Evolutionary conservation across 192 early-diverging fungal genomes (phyloP).

Genomic region (Coemansia sp.): DNA sequence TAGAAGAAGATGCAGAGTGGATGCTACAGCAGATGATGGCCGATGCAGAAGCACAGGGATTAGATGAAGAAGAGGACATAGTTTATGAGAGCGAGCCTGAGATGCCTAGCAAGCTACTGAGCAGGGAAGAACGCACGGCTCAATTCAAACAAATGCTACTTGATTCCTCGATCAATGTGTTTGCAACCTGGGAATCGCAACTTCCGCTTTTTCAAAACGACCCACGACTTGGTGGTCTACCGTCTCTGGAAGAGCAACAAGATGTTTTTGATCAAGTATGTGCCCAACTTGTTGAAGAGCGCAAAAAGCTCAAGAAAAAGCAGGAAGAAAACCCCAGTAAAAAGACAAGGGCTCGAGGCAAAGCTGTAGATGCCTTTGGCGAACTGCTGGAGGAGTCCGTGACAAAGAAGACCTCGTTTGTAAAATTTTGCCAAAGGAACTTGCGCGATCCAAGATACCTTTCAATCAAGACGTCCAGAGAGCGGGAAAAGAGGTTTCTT

Average conservation of each 20-base stretch:
- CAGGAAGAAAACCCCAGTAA: background rate
- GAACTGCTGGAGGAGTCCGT: constrained; percentile 27
- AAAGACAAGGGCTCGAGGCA: background rate
- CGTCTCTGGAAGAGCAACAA: constrained; percentile 10
- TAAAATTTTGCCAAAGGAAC: constrained; percentile 37
- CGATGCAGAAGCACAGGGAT: background rate
- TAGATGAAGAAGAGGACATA: background rate
- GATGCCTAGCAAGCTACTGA: background rate
- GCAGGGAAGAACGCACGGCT: constrained; percentile 8
- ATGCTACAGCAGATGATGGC: constrained; percentile 43
- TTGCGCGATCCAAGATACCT: constrained; percentile 37
- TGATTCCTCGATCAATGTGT: constrained; percentile 17
- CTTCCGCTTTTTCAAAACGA: constrained; percentile 5
- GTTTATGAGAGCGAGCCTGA: background rate
- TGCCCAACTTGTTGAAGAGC: constrained; percentile 9
- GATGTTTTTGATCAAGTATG: constrained; percentile 33
- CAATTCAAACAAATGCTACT: constrained; percentile 34
- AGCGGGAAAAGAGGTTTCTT: constrained; percentile 40
- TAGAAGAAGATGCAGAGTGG: constrained; percentile 46
- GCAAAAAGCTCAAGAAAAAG: background rate
- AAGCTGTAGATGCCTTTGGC: constrained; percentile 17
- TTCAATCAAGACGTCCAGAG: constrained; percentile 32
- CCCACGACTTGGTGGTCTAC: constrained; percentile 6
- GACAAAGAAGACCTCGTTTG: constrained; percentile 28
- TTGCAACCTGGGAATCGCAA: constrained; percentile 37